phyloP scores from a whole-genome alignment of 371 early-diverging fungal genomes.

The Lichtheimia hyalospora region DNA sequence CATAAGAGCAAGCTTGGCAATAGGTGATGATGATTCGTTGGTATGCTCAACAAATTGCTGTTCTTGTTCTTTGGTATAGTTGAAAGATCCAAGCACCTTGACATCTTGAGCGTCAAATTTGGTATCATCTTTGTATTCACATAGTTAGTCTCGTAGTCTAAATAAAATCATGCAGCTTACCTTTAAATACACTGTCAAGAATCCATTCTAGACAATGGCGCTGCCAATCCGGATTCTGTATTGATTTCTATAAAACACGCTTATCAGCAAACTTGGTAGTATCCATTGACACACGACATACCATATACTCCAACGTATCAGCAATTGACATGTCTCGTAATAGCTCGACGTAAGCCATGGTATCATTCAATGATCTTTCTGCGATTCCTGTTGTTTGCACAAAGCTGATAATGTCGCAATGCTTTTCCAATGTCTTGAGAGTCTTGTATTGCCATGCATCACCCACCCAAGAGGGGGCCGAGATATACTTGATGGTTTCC shows the following conservation, averaged over 20 bases:
- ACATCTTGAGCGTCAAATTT: neutral
- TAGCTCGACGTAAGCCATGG: neutral
- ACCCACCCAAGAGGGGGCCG: neutral
- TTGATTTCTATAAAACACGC: neutral
- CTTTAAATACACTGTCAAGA: neutral
- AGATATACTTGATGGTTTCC: neutral
- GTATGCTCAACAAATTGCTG: neutral
- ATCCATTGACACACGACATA: neutral
- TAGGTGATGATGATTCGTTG: neutral
- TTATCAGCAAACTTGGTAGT: neutral
- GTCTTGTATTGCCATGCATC: neutral
- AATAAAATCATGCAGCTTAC: neutral
- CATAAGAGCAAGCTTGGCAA: neutral
- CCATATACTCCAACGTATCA: neutral
- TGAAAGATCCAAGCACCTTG: neutral
- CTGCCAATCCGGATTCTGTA: neutral
- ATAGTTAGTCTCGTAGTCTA: neutral
- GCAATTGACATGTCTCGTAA: neutral
- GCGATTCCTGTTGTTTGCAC: neutral
- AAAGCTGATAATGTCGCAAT: neutral
- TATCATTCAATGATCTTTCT: neutral
- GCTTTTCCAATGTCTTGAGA: neutral
- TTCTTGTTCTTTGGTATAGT: neutral
- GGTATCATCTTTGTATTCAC: neutral
- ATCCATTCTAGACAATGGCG: neutral